A percentile compares a stretch with the other conserved stretches of the same genome.
Conservation (phyloP, 176 grass and related monocot genomes). For the Carex myosuroides region DNA sequence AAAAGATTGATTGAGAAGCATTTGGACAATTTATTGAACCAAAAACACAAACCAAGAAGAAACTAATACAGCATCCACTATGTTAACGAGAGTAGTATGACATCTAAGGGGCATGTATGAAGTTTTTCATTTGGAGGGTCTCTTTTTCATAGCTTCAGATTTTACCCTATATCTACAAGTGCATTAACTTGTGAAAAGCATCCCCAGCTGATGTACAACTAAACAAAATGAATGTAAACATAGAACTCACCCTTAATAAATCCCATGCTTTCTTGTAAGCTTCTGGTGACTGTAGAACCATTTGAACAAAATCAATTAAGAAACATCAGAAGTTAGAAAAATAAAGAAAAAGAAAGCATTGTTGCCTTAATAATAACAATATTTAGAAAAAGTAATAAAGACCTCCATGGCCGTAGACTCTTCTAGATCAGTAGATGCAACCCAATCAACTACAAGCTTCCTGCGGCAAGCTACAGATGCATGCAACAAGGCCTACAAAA, state of each 20-base stretch:
- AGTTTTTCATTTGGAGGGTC: too few relatives aligned
- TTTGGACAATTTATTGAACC: neutral
- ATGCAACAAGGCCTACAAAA: slow-evolving; percentile 73
- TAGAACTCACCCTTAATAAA: slow-evolving; percentile 54
- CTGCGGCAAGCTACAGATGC: slow-evolving; percentile 61
- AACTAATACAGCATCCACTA: neutral
- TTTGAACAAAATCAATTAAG: neutral
- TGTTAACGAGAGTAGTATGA: neutral
- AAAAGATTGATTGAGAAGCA: neutral
- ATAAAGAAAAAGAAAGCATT: neutral
- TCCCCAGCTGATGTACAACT: neutral
- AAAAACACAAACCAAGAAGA: neutral
- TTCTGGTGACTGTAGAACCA: slow-evolving; percentile 57
- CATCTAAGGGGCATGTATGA: too few relatives aligned
- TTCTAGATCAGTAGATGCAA: slow-evolving; percentile 89
- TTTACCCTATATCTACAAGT: too few relatives aligned
- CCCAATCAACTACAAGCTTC: slow-evolving; percentile 94
- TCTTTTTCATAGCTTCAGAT: too few relatives aligned
- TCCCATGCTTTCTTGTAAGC: slow-evolving; percentile 76
- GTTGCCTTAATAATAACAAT: slow-evolving; percentile 18
- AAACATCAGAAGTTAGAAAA: neutral
- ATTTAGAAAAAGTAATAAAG: neutral
- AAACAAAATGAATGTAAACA: neutral
- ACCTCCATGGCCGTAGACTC: slow-evolving; percentile 58
- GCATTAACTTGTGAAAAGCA: neutral